A percentile compares a stretch with the other conserved stretches of the same genome.
Conservation (phyloP, 805 yeast species). For the Phaffomyces opuntiae region DNA sequence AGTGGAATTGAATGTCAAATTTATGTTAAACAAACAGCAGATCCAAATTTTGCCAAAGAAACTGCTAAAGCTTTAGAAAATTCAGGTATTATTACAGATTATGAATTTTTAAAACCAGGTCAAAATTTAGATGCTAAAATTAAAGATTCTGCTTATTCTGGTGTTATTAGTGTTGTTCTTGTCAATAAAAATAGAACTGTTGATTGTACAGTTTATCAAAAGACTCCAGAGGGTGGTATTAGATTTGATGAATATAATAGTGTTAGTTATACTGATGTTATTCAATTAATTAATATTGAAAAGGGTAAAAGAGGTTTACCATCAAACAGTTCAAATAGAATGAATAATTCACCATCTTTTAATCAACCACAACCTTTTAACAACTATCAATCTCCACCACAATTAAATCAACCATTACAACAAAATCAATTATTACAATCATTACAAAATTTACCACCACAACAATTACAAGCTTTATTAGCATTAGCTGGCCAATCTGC, state of each 20-base stretch:
- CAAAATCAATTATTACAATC: slow-evolving; percentile 5
- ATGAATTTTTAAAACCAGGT: slow-evolving; percentile 36
- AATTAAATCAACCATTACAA: slow-evolving; percentile 2
- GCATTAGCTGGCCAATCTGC: slow-evolving; percentile 7
- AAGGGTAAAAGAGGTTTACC: not conserved
- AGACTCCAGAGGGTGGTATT: slow-evolving; percentile 61
- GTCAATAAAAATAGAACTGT: slow-evolving; percentile 48
- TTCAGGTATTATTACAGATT: slow-evolving; percentile 34
- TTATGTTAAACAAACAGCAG: slow-evolving; percentile 40
- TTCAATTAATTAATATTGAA: slow-evolving; percentile 19
- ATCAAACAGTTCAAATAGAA: not conserved
- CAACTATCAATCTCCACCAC: slow-evolving; percentile 6
- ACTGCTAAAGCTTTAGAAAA: slow-evolving; percentile 34
- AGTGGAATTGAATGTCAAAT: slow-evolving; percentile 39
- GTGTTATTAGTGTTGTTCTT: slow-evolving; percentile 64
- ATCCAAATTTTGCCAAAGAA: slow-evolving; percentile 34
- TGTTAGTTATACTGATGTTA: slow-evolving; percentile 60
- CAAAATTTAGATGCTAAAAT: slow-evolving; percentile 41
- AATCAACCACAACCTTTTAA: not conserved
- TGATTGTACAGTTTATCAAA: slow-evolving; percentile 69
- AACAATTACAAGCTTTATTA: slow-evolving; percentile 9
- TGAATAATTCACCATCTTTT: not conserved
- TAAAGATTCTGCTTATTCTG: slow-evolving; percentile 75
- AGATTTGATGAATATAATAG: slow-evolving; percentile 78
- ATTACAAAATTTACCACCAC: slow-evolving; percentile 9